A percentile compares a stretch with the other conserved stretches of the same genome.
phyloP scores from a whole-genome alignment of 1,284 basidiomycete genomes.

The Puccinia coronata region DNA sequence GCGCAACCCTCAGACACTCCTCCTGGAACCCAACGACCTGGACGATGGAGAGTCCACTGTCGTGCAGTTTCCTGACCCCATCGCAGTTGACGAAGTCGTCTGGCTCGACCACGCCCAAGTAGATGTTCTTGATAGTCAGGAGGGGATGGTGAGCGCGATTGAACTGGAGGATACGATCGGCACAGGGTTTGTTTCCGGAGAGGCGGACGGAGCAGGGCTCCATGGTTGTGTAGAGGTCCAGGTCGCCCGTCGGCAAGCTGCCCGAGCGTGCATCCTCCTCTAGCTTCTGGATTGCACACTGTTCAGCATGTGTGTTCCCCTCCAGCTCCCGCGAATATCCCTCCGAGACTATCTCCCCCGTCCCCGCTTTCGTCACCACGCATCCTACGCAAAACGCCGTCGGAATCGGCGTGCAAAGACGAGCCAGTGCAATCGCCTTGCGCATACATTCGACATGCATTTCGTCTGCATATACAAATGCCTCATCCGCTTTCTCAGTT shows the following conservation, averaged over 20 bases:
- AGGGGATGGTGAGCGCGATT: conserved; percentile 51
- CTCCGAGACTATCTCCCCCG: conserved; percentile 66
- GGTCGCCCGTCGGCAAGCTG: conserved; percentile 59
- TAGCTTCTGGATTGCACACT: conserved; percentile 78
- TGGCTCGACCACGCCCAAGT: conserved; percentile 89
- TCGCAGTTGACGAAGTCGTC: conserved; percentile 93
- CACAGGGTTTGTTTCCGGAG: conserved; percentile 82
- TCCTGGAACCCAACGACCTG: conserved; percentile 69
- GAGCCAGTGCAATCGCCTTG: conserved; percentile 72
- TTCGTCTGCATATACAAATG: conserved; percentile 55
- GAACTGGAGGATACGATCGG: conserved; percentile 73
- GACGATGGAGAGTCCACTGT: conserved; percentile 74
- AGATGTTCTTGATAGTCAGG: conserved; percentile 72
- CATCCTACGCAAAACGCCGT: conserved; percentile 96
- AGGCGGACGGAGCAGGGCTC: conserved; percentile 92
- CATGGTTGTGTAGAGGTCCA: conserved; percentile 89
- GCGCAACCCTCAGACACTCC: conserved; percentile 73
- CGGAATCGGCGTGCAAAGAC: conserved; percentile 70
- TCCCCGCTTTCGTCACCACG: conserved; percentile 65
- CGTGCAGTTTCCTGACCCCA: conserved; percentile 73
- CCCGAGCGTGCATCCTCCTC: conserved; percentile 53
- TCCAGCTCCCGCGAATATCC: conserved; percentile 86
- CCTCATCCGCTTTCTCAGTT: neutral
- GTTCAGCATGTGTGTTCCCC: conserved; percentile 97
- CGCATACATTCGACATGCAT: conserved; percentile 65